phyloP scores from a whole-genome alignment of 108 stramenopile species.

The Stephanodiscus minutulus region DNA sequence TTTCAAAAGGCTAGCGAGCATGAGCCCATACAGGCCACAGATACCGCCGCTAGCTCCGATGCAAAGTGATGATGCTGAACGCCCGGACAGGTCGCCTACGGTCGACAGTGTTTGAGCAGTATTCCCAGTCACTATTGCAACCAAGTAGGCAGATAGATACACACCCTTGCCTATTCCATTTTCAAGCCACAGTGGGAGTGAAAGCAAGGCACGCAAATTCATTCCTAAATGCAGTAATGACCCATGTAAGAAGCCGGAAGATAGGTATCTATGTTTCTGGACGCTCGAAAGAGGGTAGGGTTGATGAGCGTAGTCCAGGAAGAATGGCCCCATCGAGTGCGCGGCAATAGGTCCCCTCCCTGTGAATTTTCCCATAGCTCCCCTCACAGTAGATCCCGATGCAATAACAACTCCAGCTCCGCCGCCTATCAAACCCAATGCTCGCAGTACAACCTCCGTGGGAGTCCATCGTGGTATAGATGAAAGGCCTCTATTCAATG shows the following conservation, averaged over 20 bases:
- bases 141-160: conserved; percentile 70
- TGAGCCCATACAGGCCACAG: conserved; percentile 74
- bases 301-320: conserved; percentile 62
- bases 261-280: conserved; percentile 75
- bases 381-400: conserved; percentile 33
- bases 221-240: conserved; percentile 63
- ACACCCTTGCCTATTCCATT: conserved; percentile 53
- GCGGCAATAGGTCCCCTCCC: conserved; percentile 37
- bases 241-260: conserved; percentile 78
- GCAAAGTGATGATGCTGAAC: conserved; percentile 36
- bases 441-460: conserved; percentile 28
- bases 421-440: conserved; percentile 35
- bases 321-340: conserved; percentile 56
- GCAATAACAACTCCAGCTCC: conserved; percentile 37
- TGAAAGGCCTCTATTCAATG: conserved; percentile 38
- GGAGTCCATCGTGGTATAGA: conserved; percentile 53
- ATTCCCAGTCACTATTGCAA: conserved; percentile 69
- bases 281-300: conserved; percentile 38
- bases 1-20: conserved; percentile 60
- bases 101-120: conserved; percentile 48
- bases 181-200: conserved; percentile 72
- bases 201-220: conserved; percentile 58
- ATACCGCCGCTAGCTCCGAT: conserved; percentile 83
- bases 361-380: conserved; percentile 8
- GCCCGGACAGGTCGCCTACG: conserved; percentile 31